Evolutionary conservation across 371 early-diverging fungal species (phyloP), one percentile per base, ranked within the genome.

Genomic region (Lichtheimia corymbifera): DNA sequence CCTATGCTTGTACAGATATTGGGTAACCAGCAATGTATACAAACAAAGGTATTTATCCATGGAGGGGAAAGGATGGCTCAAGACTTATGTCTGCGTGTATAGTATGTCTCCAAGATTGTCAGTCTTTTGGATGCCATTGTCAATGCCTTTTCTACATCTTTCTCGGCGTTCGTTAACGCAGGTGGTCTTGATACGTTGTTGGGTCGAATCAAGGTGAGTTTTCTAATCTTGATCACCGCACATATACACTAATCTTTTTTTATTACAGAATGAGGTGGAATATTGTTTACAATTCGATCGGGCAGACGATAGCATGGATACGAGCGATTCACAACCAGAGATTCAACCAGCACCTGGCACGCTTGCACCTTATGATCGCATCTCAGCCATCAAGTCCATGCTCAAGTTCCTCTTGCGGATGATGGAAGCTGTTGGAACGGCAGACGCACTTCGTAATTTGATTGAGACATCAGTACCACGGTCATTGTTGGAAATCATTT

Each of bases 361-460:
- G 49, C 59, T 63, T 0, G 73, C 77, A 6, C 82, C 84, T n/a
- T 76, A 84, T 58, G 86, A 87, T 61, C 65, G 82, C 57, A 66
- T 83, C 2, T 82, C 87, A 0, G 71, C 94, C 50, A 71, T 97
- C 25, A 93, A 96, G 55, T 83, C 93, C n/a, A 84, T 95, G 83
- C 81, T 97, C 58, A 94, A 94, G 75, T 90, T 96, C 64, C 75
- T 96, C 28, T 80, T 92, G 24, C 93, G 95, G 61, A 89, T 97
- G 91, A 88, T 97, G 91, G 96, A 97, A 71, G 88, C 92, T 6
- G 83, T 93, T 1, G 94, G 93, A 20, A 91, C 89, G 12, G 88
- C 90, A 6, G 97, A 96, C 64, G 89, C 96, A 0, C 65, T 98
- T 62, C 89, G 98, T 20, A 97, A 97, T 64, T 68, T 98, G 61